Percentiles rank a stretch among this genome's conserved stretches.
Conservation (phyloP, 2,329 filamentous ascomycete genomes). For the Penicillium sp. region DNA sequence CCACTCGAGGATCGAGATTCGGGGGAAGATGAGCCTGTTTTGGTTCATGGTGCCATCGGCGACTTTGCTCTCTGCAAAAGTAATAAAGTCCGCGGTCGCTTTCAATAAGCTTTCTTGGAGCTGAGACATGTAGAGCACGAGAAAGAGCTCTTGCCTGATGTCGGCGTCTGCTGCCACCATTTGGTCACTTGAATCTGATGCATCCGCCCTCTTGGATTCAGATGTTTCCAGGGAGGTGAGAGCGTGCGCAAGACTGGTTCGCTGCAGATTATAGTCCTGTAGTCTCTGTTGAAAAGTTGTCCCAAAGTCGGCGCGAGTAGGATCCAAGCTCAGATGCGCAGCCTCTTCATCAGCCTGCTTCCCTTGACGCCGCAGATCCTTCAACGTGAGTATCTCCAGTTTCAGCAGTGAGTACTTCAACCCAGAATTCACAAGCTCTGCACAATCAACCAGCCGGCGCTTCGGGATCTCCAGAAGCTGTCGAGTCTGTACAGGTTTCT, state of each 20-base stretch:
- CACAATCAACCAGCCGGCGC: conserved; percentile 62
- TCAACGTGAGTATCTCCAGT: conserved; percentile 50
- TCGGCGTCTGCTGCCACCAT: conserved; percentile 31
- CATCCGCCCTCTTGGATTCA: conserved; percentile 37
- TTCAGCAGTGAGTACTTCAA: conserved; percentile 64
- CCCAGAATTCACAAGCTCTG: conserved; percentile 62
- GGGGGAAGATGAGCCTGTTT: conserved; percentile 66
- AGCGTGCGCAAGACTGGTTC: conserved; percentile 53
- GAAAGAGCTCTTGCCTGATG: conserved; percentile 64
- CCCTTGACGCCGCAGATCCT: conserved; percentile 37
- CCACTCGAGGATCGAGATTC: conserved; percentile 67
- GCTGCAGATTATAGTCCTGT: conserved; percentile 57
- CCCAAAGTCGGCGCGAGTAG: conserved; percentile 63
- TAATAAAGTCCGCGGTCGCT: conserved; percentile 65
- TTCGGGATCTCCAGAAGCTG: conserved; percentile 34
- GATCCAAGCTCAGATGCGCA: conserved; percentile 53
- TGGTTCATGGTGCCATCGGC: conserved; percentile 67
- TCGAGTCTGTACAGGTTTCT: conserved; percentile 27
- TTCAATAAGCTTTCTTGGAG: conserved; percentile 63
- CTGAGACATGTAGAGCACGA: conserved; percentile 67
- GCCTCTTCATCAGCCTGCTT: conserved; percentile 54
- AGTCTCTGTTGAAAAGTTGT: conserved; percentile 57
- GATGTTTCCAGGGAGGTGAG: conserved; percentile 47
- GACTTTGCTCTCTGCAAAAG: conserved; percentile 68
- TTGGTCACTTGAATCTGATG: conserved; percentile 32